Evolutionary conservation across 768 basidiomycete species (phyloP).

Genomic region (Rhodotorula toruloides): DNA sequence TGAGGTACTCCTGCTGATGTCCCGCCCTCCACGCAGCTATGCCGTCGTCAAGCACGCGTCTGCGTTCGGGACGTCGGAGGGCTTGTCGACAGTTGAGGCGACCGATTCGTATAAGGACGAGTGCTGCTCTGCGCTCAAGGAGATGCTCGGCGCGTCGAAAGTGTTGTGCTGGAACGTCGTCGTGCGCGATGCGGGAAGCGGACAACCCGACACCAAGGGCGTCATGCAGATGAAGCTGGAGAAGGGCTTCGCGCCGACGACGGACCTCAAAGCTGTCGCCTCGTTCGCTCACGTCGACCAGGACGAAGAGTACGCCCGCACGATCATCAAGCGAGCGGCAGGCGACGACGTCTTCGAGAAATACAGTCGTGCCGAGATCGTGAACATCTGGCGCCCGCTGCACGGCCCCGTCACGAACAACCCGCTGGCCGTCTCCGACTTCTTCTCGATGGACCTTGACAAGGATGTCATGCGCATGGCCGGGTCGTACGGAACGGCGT

Average conservation of each 20-base stretch:
- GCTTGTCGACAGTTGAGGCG: background rate
- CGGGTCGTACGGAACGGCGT: slow-evolving; percentile 18
- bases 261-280: slow-evolving; percentile 9
- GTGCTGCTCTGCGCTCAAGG: background rate
- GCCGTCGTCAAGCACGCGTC: slow-evolving; percentile 15
- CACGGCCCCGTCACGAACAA: slow-evolving; percentile 29
- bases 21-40: background rate
- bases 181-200: background rate
- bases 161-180: slow-evolving; percentile 28
- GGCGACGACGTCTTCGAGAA: slow-evolving; percentile 27
- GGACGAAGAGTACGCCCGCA: slow-evolving; percentile 22
- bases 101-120: slow-evolving; percentile 14
- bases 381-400: slow-evolving; percentile 29
- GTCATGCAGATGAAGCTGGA: slow-evolving; percentile 10
- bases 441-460: slow-evolving; percentile 3
- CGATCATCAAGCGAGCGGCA: slow-evolving; percentile 11
- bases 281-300: slow-evolving; percentile 25
- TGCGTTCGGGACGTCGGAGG: background rate
- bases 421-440: slow-evolving; percentile 20
- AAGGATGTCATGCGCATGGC: slow-evolving; percentile 11
- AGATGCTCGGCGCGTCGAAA: slow-evolving; percentile 15
- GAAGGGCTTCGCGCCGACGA: background rate
- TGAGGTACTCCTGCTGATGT: fast-evolving
- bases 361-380: slow-evolving; percentile 16
- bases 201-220: background rate